Evolutionary conservation across 169 alveolate species (phyloP).

Genomic region (Eimeria maxima): DNA sequence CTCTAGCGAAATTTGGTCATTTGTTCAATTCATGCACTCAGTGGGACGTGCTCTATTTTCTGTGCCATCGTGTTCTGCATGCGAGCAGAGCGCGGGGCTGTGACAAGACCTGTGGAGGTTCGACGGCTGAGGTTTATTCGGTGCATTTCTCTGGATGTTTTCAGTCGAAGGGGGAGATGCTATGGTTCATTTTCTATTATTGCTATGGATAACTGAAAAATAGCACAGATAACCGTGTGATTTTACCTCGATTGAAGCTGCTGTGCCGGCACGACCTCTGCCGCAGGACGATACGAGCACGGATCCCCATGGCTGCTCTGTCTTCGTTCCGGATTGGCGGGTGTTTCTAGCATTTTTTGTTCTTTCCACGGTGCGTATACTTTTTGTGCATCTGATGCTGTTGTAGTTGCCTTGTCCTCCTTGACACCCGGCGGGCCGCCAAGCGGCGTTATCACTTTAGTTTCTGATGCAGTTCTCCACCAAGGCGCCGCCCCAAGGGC

Average conservation of each 20-base stretch:
- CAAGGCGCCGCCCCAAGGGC: constrained; percentile 76
- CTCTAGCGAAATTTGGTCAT: background rate
- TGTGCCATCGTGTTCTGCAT: background rate
- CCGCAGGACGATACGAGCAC: background rate
- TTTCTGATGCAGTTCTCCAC: constrained; percentile 75
- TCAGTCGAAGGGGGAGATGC: background rate
- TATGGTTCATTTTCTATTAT: background rate
- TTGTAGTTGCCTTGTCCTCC: background rate
- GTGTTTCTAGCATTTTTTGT: background rate
- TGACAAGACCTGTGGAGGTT: background rate
- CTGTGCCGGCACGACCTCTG: background rate
- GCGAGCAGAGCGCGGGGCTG: constrained; percentile 52
- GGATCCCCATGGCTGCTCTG: background rate
- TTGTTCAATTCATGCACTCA: background rate
- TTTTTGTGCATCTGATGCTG: background rate
- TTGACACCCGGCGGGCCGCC: background rate
- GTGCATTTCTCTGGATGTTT: background rate
- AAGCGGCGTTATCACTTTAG: background rate
- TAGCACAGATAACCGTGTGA: background rate
- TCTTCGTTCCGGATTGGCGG: background rate
- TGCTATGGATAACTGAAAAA: background rate
- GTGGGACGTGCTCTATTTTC: background rate
- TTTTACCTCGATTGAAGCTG: background rate
- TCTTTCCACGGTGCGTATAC: background rate
- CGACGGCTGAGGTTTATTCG: background rate